phyloP scores from a whole-genome alignment of 441 rosid genomes.

The Adansonia madagascariensis region DNA sequence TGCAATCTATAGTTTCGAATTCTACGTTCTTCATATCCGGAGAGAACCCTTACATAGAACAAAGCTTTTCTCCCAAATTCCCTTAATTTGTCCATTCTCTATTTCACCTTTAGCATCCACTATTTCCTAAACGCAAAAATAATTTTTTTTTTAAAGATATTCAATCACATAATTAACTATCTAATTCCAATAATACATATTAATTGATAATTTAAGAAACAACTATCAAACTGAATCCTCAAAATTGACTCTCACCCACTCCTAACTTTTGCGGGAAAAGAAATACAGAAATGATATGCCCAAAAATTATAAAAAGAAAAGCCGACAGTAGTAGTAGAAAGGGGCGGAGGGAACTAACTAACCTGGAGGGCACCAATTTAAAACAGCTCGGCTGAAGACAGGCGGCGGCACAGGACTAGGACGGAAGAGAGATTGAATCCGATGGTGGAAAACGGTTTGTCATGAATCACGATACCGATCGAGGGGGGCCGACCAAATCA shows the following conservation, averaged over 20 bases:
- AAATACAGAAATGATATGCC: neutral
- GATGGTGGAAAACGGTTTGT: neutral
- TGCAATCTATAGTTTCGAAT: conserved; percentile 74
- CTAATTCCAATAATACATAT: neutral
- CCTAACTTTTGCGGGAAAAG: neutral
- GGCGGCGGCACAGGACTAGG: neutral
- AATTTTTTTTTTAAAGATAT: neutral
- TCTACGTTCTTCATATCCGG: conserved; percentile 86
- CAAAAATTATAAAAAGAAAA: neutral
- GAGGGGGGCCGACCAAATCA: neutral
- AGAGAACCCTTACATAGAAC: conserved; percentile 83
- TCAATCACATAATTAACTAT: neutral
- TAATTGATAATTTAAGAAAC: neutral
- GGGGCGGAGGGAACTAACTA: conserved; percentile 1
- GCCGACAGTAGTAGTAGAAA: neutral
- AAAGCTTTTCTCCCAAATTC: conserved; percentile 83
- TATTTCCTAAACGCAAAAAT: conserved; percentile 15
- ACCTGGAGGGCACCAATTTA: neutral
- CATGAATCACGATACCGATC: neutral
- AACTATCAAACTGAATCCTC: too few species aligned
- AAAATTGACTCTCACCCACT: neutral
- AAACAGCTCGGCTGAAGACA: neutral
- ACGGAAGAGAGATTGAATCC: neutral
- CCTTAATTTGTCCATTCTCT: conserved; percentile 66
- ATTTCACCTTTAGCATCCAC: conserved; percentile 29